These are phyloP conservation scores for Exophiala sp. DNA, from an alignment of 2,329 filamentous ascomycete genomes.

Conservation along the genomic window DNA sequence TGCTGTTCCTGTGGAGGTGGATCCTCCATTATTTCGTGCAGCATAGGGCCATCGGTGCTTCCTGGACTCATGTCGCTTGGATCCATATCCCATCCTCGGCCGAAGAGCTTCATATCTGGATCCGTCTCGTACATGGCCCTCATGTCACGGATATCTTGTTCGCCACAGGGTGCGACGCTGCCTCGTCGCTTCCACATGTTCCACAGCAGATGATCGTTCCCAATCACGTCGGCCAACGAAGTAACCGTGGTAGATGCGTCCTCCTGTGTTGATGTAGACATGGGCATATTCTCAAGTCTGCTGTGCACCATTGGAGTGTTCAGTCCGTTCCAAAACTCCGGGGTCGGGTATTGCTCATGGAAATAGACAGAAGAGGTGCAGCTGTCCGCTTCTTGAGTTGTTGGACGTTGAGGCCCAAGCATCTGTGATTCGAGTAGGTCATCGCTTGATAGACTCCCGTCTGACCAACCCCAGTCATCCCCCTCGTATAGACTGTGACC, in stretches of 20 bases:
- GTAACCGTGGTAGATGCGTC: constrained; percentile 2
- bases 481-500: constrained; percentile 9
- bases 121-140: constrained; percentile 23
- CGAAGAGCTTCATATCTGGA: constrained; percentile 23
- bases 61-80: constrained; percentile 14
- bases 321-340: background rate
- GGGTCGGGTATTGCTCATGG: background rate
- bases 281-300: background rate
- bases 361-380: background rate
- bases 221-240: constrained; percentile 21
- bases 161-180: constrained; percentile 18
- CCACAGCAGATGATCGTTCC: constrained; percentile 22
- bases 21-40: constrained; percentile 5
- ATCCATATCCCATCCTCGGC: constrained; percentile 15
- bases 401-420: constrained; percentile 6
- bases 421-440: constrained; percentile 3
- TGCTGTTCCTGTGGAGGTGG: constrained; percentile 5
- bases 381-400: background rate
- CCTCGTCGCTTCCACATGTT: constrained; percentile 22
- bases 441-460: constrained; percentile 3
- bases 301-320: background rate
- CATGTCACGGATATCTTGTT: constrained; percentile 21
- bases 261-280: constrained; percentile 13
- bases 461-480: constrained; percentile 10
- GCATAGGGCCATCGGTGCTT: constrained; percentile 18